Evolutionary conservation across 768 basidiomycete species (phyloP).

Genomic region (Rhodotorula babjevae): DNA sequence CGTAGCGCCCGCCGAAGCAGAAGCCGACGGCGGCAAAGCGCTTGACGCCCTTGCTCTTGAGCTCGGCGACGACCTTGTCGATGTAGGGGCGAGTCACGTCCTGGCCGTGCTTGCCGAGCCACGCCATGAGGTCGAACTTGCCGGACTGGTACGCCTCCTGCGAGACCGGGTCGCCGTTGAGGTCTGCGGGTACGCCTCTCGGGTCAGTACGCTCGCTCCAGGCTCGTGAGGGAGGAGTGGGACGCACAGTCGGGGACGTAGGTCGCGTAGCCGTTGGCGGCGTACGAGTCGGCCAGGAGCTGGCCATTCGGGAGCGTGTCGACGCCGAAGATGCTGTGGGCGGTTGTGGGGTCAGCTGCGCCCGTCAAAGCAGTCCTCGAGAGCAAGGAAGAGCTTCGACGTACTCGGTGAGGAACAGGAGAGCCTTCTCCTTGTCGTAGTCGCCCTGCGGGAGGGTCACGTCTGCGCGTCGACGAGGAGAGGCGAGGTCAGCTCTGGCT

Average conservation of each 20-base stretch:
- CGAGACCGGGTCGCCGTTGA: conserved; percentile 48
- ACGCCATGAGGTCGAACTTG: conserved; percentile 51
- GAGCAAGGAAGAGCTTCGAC: neutral
- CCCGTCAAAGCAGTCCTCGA: neutral
- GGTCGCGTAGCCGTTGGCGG: conserved; percentile 36
- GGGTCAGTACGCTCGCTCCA: neutral
- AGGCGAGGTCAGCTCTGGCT: too few species aligned
- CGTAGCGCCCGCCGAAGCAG: conserved; percentile 50
- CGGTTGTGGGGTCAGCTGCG: neutral
- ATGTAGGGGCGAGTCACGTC: conserved; percentile 53
- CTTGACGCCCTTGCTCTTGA: conserved; percentile 60
- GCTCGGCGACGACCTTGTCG: conserved; percentile 57
- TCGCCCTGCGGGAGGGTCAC: conserved; percentile 54
- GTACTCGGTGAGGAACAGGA: conserved; percentile 55
- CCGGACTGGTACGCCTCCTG: conserved; percentile 41
- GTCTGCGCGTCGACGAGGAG: conserved; percentile 39
- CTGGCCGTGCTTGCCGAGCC: conserved; percentile 52
- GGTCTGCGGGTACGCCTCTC: conserved; percentile 17
- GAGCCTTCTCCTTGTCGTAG: conserved; percentile 54
- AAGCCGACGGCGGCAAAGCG: conserved; percentile 61
- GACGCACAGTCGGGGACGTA: conserved; percentile 34
- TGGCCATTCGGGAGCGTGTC: conserved; percentile 28
- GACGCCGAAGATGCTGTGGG: conserved; percentile 32
- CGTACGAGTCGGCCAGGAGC: conserved; percentile 43
- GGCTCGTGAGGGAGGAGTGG: neutral